Percentiles rank a stretch among this genome's conserved stretches.
These are phyloP conservation scores for Leishmania amazonensis DNA, from an alignment of 208 protist species.

Conservation along the genomic window DNA sequence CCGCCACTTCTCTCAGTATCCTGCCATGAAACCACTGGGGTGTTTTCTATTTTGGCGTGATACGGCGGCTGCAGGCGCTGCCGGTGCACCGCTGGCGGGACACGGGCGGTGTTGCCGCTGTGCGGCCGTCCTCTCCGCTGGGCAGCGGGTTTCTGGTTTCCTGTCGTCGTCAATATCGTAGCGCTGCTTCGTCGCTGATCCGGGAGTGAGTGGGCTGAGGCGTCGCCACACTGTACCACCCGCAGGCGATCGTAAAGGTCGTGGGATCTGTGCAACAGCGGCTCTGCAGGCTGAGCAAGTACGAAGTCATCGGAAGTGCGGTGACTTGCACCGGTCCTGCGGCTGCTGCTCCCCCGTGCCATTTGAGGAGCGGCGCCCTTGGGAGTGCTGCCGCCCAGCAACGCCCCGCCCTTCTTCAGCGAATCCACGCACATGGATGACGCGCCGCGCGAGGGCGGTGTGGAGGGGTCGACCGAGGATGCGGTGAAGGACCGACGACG, in stretches of 20 bases:
- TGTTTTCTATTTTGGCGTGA: neutral
- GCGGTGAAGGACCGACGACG: neutral
- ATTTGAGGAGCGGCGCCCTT: neutral
- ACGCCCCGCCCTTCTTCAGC: conserved; percentile 8
- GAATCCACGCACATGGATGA: conserved; percentile 11
- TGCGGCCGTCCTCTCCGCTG: neutral
- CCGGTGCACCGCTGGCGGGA: neutral
- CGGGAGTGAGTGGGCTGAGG: neutral
- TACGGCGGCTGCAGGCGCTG: neutral
- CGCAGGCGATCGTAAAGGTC: neutral
- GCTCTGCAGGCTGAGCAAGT: neutral
- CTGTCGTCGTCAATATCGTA: neutral
- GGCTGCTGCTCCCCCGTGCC: neutral
- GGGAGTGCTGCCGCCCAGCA: neutral
- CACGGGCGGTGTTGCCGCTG: neutral
- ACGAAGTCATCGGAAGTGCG: neutral
- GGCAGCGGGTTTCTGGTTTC: neutral
- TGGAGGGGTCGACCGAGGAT: neutral
- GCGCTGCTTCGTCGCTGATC: neutral
- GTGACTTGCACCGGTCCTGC: neutral
- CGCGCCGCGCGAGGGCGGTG: neutral
- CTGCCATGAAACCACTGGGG: neutral
- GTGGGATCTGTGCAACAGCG: neutral
- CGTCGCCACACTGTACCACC: neutral
- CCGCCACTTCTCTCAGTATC: conserved; percentile 3